Evolutionary conservation across 75 land plant species (phyloP), one percentile per base, ranked within the genome.

Genomic region (Chamaecyparis obtusa): DNA sequence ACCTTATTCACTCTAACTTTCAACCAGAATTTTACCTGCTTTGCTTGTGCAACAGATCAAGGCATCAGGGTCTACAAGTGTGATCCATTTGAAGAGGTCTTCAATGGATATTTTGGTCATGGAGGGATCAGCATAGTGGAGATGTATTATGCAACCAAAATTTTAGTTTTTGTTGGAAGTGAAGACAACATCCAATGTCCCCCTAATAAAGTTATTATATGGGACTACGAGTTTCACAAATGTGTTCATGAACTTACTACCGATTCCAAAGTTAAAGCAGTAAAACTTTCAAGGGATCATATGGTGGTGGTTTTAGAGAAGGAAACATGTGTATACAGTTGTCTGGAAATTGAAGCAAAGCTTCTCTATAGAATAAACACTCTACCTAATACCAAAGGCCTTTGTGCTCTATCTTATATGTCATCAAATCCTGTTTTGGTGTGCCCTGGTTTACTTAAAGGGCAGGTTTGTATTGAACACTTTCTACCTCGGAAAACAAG

Each of bases 141-240:
- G 76, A 74, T 74, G 76, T 14, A 74, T 74, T 33, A 74, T 14
- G 36, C 14, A 74, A 74, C 2, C 76, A 64, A 24, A 64, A 74
- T 24, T 10, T 11, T 74, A 74, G 76, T 33, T 10, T 24, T 74
- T 33, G 76, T 33, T 33, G 76, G 76, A 74, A 32, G 36, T 32
- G 76, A 74, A 30, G 36, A 32, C 14, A 74, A 74, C 1, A 0
- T 33, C 33, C 36, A 74, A 32, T 74, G 36, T 74, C 37, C 76
- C 32, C 37, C 76, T 33, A 5, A 74, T 74, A 74, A 74, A 6
- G 76, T 74, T 74, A 33, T 74, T 14, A 74, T 74, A 32, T 33
- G 36, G 76, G 76, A 74, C 37, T 74, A 74, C 10, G 37, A 74
- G 8, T 93, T 93, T 76, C 36, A 14, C 14, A 74, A 15, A 74